These are phyloP conservation scores for Saccharomyces pastorianus DNA, from an alignment of 1,139 yeast genomes.

Conservation along the genomic window DNA sequence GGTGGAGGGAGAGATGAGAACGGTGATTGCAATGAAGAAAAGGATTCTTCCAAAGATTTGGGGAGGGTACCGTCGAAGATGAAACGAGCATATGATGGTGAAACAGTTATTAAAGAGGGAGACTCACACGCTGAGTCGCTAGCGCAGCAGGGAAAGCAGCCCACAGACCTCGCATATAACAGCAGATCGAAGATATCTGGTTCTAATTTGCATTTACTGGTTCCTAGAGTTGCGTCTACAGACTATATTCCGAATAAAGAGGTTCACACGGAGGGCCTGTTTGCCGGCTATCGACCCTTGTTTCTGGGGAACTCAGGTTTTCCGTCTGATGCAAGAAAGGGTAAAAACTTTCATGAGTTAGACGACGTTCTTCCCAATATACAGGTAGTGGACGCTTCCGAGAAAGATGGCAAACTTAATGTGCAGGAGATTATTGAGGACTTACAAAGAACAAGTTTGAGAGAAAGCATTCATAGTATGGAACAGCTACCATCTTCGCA, in stretches of 20 bases:
- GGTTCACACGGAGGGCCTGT: conserved; percentile 29
- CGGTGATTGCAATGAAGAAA: background rate
- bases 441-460: background rate
- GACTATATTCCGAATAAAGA: conserved; percentile 24
- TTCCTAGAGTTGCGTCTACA: conserved; percentile 28
- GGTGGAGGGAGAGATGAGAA: background rate
- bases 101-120: background rate
- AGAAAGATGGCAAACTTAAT: background rate
- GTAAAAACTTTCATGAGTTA: background rate
- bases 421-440: conserved; percentile 1
- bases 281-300: conserved; percentile 32
- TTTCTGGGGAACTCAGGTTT: conserved; percentile 27
- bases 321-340: background rate
- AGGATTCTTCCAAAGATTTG: background rate
- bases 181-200: background rate
- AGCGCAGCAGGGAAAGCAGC: background rate
- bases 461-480: conserved; percentile 7
- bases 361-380: background rate
- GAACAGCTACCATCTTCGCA: conserved; percentile 1
- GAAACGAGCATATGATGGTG: background rate
- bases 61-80: background rate
- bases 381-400: background rate
- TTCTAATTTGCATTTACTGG: conserved; percentile 7
- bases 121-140: background rate
- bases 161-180: background rate